phyloP scores from a whole-genome alignment of 495 filamentous ascomycete species.

The Antarctomyces pellizariae region DNA sequence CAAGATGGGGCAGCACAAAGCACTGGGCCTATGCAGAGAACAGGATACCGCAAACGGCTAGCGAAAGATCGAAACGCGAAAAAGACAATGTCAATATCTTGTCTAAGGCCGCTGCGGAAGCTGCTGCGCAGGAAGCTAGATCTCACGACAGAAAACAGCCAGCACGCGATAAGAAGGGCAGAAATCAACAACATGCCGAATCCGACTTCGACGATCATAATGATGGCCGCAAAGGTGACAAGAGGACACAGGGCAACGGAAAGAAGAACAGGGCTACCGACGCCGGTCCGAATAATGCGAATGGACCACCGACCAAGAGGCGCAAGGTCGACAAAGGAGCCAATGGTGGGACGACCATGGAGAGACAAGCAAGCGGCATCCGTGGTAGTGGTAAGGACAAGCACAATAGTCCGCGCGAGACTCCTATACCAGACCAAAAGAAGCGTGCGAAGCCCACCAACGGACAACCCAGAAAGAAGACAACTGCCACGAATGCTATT shows the following conservation, averaged over 20 bases:
- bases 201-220: constrained; percentile 55
- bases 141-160: constrained; percentile 68
- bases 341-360: constrained; percentile 32
- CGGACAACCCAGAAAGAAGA: constrained; percentile 48
- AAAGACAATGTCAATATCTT: constrained; percentile 43
- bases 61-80: constrained; percentile 54
- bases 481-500: constrained; percentile 16
- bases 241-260: constrained; percentile 29
- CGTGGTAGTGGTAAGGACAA: constrained; percentile 25
- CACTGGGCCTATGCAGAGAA: constrained; percentile 96
- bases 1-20: constrained; percentile 67
- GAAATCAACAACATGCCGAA: constrained; percentile 39
- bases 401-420: constrained; percentile 35
- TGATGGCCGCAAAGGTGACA: constrained; percentile 24
- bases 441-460: constrained; percentile 43
- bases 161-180: constrained; percentile 43
- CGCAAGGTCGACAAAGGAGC: constrained; percentile 54
- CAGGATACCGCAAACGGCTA: constrained; percentile 34
- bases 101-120: constrained; percentile 48
- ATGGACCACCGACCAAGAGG: constrained; percentile 37
- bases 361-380: constrained; percentile 43
- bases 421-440: constrained; percentile 32
- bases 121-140: constrained; percentile 45
- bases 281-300: constrained; percentile 17
- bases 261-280: constrained; percentile 43